Evolutionary conservation across 257 asterid species (phyloP).

Genomic region (Vinca minor): DNA sequence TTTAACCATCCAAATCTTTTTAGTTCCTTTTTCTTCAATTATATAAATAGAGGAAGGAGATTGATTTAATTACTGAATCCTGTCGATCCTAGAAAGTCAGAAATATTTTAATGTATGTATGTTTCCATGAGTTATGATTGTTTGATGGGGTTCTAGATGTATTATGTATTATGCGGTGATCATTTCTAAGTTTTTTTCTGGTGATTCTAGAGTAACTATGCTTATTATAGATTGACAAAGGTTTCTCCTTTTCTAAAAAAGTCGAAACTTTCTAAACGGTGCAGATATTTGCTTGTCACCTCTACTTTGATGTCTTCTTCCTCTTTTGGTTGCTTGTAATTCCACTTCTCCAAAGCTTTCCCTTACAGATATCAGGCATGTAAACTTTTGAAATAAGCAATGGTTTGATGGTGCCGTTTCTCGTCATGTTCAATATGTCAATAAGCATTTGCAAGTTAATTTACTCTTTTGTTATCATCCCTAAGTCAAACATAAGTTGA

Average conservation of each 20-base stretch:
- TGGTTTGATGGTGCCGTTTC: background rate
- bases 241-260: background rate
- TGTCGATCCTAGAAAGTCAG: background rate
- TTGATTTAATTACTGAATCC: background rate
- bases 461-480: background rate
- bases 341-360: background rate
- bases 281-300: background rate
- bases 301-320: background rate
- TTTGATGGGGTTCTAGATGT: background rate
- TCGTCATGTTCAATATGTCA: background rate
- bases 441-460: background rate
- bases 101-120: background rate
- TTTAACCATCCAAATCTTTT: background rate
- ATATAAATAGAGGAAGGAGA: background rate
- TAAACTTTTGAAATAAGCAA: background rate
- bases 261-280: background rate
- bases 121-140: background rate
- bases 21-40: background rate
- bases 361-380: background rate
- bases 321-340: background rate
- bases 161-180: background rate
- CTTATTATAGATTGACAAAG: background rate
- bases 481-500: background rate
- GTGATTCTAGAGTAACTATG: background rate
- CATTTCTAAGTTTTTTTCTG: background rate